Conservation (phyloP, 2,329 filamentous ascomycete genomes). For the Didymella sp. region DNA sequence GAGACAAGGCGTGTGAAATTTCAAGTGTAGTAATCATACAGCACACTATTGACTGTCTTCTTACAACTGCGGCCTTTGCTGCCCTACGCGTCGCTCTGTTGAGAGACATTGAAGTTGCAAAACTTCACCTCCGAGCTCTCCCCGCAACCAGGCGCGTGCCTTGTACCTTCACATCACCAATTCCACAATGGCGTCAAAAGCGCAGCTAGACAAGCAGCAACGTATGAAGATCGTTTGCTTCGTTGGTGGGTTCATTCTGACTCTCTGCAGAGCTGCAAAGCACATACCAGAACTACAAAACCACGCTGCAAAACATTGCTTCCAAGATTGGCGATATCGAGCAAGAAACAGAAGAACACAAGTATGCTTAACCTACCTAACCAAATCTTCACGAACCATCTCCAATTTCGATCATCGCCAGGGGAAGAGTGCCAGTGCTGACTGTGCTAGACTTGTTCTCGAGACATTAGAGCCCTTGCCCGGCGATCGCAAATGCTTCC, state of each 20-base stretch:
- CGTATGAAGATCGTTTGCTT: conserved; percentile 55
- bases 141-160: conserved; percentile 26
- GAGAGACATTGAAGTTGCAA: neutral
- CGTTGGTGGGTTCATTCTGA: conserved; percentile 5
- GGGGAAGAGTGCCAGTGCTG: conserved; percentile 17
- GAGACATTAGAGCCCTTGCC: conserved; percentile 87
- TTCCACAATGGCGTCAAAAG: conserved; percentile 57
- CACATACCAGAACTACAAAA: conserved; percentile 79
- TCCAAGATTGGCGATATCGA: conserved; percentile 98
- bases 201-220: conserved; percentile 75
- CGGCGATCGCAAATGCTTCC: conserved; percentile 92
- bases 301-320: conserved; percentile 85
- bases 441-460: conserved; percentile 77
- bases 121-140: conserved; percentile 27
- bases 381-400: neutral
- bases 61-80: neutral
- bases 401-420: neutral
- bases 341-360: conserved; percentile 97
- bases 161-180: conserved; percentile 4
- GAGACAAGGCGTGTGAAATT: neutral
- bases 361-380: conserved; percentile 65
- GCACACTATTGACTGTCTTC: neutral
- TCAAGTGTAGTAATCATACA: neutral
- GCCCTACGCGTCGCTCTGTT: neutral
- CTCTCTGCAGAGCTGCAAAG: conserved; percentile 71